Evolutionary conservation across 805 yeast species (phyloP).

Genomic region (Zygoascus tannicola): DNA sequence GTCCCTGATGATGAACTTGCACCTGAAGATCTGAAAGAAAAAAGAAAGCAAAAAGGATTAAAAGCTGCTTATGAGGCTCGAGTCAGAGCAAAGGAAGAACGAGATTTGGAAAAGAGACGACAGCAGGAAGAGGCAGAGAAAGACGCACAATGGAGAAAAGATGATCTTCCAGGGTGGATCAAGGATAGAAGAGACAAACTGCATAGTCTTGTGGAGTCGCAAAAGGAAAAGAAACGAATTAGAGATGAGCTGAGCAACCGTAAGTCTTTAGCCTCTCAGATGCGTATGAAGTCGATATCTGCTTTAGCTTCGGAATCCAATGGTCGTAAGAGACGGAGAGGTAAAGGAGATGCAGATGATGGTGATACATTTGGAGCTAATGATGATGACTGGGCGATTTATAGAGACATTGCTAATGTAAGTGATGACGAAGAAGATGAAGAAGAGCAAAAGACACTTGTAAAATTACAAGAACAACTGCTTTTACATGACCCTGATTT

Average conservation of each 20-base stretch:
- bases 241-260: constrained; percentile 76
- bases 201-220: constrained; percentile 45
- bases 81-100: constrained; percentile 69
- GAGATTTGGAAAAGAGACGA: constrained; percentile 52
- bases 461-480: constrained; percentile 57
- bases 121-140: constrained; percentile 50
- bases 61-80: constrained; percentile 89
- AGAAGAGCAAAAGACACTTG: constrained; percentile 40
- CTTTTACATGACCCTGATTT: constrained; percentile 79
- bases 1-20: constrained; percentile 75
- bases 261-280: constrained; percentile 84
- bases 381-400: constrained; percentile 92
- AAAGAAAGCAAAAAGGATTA: constrained; percentile 70
- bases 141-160: constrained; percentile 70
- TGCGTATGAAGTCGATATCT: constrained; percentile 85
- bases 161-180: constrained; percentile 74
- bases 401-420: constrained; percentile 67
- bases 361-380: constrained; percentile 91
- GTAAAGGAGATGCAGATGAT: constrained; percentile 65
- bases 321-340: constrained; percentile 19
- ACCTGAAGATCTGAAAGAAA: constrained; percentile 76
- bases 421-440: constrained; percentile 76
- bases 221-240: constrained; percentile 60
- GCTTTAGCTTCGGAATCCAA: constrained; percentile 64
- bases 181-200: constrained; percentile 55